Evolutionary conservation across 2,329 filamentous ascomycete genomes (phyloP), one percentile per base, ranked within the genome.

Genomic region (Sporothrix curviconia): DNA sequence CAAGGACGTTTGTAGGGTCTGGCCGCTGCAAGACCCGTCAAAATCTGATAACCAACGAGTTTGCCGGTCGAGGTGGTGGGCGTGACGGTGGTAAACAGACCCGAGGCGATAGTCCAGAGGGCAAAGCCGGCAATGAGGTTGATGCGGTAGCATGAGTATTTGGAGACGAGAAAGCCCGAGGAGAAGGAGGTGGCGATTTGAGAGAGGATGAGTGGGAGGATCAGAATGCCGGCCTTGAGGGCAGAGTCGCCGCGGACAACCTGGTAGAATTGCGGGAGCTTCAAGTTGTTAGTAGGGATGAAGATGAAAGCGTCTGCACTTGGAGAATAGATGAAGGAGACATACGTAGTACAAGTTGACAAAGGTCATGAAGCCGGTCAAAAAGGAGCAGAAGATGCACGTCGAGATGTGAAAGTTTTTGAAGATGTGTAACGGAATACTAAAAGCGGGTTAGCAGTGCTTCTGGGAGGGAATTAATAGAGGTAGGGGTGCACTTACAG

Each of bases 1-100:
- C 14, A 72, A 61, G n/a, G 69, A 70, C 9, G 71, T 70, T 53
- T 74, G 71, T 44, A 73, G 63, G 1, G 66, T 69, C 25, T 66
- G 60, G 2, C 72, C 72, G 4, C 69, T 64, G 7, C 70, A 1
- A 65, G 59, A 6, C 72, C 72, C 9, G 70, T 64, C 8, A 73
- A 57, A 4, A 70, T 60, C 17, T 71, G 66, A 15, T 65, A 65
- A 15, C 63, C 62, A 9, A 68, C 64, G 19, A 73, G 62, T 17
- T 40, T 40, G n/a, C 37, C 17, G 37, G 37, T 40, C 4, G 37
- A 15, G 37, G 37, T 40, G 37, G 17, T 17, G 37, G 37, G 7
- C 37, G 17, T 40, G 37, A 40, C 37, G 6, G 37, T 40, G 37
- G 37, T 40, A 14, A 40, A 40, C 7, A 40, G 37, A 14, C 37